Evolutionary conservation across 192 early-diverging fungal species (phyloP), one percentile per base, ranked within the genome.

Genomic region (Backusella circina): DNA sequence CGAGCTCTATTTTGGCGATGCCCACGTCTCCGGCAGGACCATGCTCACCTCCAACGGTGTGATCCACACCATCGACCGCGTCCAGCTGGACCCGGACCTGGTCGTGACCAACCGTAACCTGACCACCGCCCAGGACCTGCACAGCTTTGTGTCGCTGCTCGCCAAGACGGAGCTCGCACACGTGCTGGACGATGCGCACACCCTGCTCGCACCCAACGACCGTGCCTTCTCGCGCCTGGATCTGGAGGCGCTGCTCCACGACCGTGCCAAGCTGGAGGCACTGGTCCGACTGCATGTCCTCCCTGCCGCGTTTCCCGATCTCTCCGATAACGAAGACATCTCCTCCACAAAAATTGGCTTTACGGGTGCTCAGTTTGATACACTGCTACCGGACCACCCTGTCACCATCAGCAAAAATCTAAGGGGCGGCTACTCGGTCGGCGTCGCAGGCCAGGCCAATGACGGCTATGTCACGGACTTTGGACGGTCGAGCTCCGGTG

Each of bases 221-320:
- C 67, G 81, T 18, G 88, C 86, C 2, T 87, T 88, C 70, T 64
- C 79, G 16, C 76, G 79, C 13, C 21, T 86, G 57, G 84, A 85
- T 64, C 12, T 84, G 44, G 69, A 70, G 0, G 26, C 41, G 9
- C 50, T 79, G 7, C 23, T 79, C 15, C 18, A 70, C 10, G 84
- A 90, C 30, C 72, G 12, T 9, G 84, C 82, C 3, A 79, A 74
- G 65, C 78, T 92, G 41, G 78, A 83, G 8, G 78, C 84, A n/a
- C 72, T 92, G 1, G 83, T 89, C 10, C 82, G 86, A 21, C 75
- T 92, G 31, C 92, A 94, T 79, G 80, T 94, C 2, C 82, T 94
- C 7, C 91, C 90, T 15, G 70, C 3, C 0, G 21, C 47, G 3
- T 77, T 82, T 9, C 73, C 77, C 39, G 37, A 32, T n/a, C 5